phyloP scores from a whole-genome alignment of 1,284 basidiomycete genomes.

The Trichosporon faecale region DNA sequence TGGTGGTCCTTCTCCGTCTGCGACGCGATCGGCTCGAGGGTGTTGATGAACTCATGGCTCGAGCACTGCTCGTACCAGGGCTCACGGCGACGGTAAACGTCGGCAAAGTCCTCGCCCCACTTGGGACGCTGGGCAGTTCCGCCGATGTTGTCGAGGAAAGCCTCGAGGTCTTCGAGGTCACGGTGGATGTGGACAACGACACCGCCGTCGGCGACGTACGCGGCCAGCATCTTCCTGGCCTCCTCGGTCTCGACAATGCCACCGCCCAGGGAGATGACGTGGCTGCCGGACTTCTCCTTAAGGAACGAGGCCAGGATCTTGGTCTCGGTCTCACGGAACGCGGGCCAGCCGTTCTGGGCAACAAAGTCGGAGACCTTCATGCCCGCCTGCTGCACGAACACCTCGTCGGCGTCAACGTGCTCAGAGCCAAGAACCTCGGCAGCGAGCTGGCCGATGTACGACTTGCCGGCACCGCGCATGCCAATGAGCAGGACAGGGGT shows the following conservation, averaged over 20 bases:
- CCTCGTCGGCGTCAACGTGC: constrained; percentile 82
- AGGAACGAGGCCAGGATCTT: constrained; percentile 64
- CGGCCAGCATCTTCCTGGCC: constrained; percentile 67
- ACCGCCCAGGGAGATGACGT: constrained; percentile 89
- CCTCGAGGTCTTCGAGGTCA: constrained; percentile 66
- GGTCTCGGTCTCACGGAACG: constrained; percentile 67
- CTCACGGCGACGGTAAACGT: constrained; percentile 76
- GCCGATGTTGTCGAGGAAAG: constrained; percentile 65
- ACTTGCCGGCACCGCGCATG: constrained; percentile 97
- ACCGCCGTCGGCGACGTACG: constrained; percentile 63
- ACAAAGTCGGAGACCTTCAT: constrained; percentile 74
- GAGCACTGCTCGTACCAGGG: constrained; percentile 88
- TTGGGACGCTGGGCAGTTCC: constrained; percentile 72
- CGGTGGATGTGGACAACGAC: constrained; percentile 71
- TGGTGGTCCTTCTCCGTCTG: constrained; percentile 43
- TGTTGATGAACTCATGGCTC: constrained; percentile 79
- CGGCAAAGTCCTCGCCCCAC: constrained; percentile 74
- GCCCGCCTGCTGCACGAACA: constrained; percentile 67
- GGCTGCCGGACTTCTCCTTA: constrained; percentile 58
- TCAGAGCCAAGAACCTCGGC: constrained; percentile 70
- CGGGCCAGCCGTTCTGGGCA: constrained; percentile 68
- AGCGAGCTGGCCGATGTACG: constrained; percentile 77
- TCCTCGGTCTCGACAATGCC: constrained; percentile 84
- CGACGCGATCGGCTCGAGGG: constrained; percentile 38
- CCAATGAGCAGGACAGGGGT: constrained; percentile 80